Evolutionary conservation across 2,329 filamentous ascomycete genomes (phyloP).

Genomic region (Pseudogymnoascus sp.): DNA sequence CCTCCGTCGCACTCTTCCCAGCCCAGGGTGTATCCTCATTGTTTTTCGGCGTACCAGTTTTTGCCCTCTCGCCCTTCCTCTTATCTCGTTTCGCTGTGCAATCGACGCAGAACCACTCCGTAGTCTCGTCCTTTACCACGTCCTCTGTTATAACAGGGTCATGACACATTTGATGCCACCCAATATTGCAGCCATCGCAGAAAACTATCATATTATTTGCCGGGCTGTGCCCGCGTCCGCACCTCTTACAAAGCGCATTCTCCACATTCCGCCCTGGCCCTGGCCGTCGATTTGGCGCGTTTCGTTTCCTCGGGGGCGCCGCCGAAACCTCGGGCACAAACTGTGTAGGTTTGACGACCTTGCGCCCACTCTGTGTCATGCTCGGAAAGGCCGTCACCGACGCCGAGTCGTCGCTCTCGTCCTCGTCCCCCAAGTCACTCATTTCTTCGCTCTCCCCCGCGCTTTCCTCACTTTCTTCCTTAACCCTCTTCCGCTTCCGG

Average conservation of each 20-base stretch:
- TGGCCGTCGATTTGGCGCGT: slow-evolving; percentile 51
- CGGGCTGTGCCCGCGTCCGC: slow-evolving; percentile 65
- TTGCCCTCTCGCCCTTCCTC: slow-evolving; percentile 34
- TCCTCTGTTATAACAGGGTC: slow-evolving; percentile 66
- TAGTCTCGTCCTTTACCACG: slow-evolving; percentile 58
- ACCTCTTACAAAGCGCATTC: slow-evolving; percentile 63
- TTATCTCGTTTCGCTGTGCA: slow-evolving; percentile 48
- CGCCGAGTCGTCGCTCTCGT: slow-evolving; percentile 33
- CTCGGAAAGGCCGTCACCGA: slow-evolving; percentile 52
- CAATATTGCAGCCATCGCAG: slow-evolving; percentile 72
- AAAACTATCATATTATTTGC: slow-evolving; percentile 76
- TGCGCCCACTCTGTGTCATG: slow-evolving; percentile 69
- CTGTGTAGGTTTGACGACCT: slow-evolving; percentile 59
- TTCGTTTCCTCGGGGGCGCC: slow-evolving; percentile 34
- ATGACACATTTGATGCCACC: slow-evolving; percentile 80
- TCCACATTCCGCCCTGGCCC: slow-evolving; percentile 30
- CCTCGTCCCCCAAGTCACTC: slow-evolving; percentile 32
- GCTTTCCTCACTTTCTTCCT: slow-evolving; percentile 23
- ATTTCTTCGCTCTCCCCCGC: slow-evolving; percentile 29
- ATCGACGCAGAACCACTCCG: slow-evolving; percentile 64
- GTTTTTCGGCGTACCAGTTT: slow-evolving; percentile 22
- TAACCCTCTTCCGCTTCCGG: slow-evolving; percentile 28
- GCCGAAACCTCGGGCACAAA: slow-evolving; percentile 53
- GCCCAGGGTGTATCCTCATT: slow-evolving; percentile 15
- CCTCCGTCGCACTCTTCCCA: slow-evolving; percentile 35